These are phyloP conservation scores for Golovinomyces cichoracearum DNA, from an alignment of 2,329 filamentous ascomycete species.

Conservation along the genomic window DNA sequence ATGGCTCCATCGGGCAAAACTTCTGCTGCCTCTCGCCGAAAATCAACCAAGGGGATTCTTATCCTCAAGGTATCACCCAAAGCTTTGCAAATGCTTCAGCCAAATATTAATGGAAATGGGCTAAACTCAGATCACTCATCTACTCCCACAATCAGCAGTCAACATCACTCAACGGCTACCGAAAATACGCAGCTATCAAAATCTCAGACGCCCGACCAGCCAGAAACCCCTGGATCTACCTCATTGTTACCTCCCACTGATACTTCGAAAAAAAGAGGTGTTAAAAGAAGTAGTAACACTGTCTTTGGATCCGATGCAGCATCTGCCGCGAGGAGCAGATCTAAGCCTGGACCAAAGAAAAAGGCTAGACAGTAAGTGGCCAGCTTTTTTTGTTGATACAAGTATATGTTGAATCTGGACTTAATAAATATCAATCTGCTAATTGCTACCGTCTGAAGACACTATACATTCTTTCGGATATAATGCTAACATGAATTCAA, in stretches of 20 bases:
- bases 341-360: conserved; percentile 91
- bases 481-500: conserved; percentile 2
- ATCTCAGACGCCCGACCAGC: conserved; percentile 30
- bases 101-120: conserved; percentile 21
- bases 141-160: conserved; percentile 7
- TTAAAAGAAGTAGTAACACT: conserved; percentile 43
- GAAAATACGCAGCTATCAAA: conserved; percentile 34
- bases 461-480: no score
- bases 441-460: no score
- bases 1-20: conserved; percentile 11
- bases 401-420: no score
- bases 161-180: background rate
- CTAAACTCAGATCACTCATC: conserved; percentile 10
- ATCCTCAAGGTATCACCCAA: conserved; percentile 24
- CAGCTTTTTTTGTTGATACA: no score
- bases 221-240: conserved; percentile 26
- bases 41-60: conserved; percentile 6
- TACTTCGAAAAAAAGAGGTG: conserved; percentile 47
- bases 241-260: conserved; percentile 31
- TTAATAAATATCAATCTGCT: no score
- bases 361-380: conserved; percentile 66
- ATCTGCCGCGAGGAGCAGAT: conserved; percentile 35
- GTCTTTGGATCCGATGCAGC: conserved; percentile 29
- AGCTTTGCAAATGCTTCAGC: conserved; percentile 25
- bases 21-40: conserved; percentile 6